Conservation (phyloP, 2,329 filamentous ascomycete genomes). For the Thielaviopsis ethacetica region DNA sequence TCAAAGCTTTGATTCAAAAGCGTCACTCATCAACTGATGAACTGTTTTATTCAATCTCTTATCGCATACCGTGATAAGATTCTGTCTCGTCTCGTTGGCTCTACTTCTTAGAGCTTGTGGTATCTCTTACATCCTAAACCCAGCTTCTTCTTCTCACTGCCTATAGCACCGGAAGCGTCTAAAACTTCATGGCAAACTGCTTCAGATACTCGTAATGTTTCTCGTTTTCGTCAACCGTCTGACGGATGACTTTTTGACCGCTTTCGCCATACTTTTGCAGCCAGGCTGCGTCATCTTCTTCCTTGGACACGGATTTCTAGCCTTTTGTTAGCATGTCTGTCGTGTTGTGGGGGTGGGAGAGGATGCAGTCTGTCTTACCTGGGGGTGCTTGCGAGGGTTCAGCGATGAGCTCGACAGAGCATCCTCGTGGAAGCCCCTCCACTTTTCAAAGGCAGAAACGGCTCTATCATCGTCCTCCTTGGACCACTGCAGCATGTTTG, state of each 20-base stretch:
- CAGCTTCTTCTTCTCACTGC: not conserved
- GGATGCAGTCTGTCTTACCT: constrained; percentile 27
- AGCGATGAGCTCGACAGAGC: constrained; percentile 69
- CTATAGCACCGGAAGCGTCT: constrained; percentile 10
- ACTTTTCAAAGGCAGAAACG: constrained; percentile 74
- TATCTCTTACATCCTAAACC: not conserved
- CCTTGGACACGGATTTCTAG: constrained; percentile 45
- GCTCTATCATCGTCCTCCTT: constrained; percentile 59
- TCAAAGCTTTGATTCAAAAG: not conserved
- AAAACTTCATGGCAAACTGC: constrained; percentile 53
- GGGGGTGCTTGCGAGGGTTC: constrained; percentile 48
- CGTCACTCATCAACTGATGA: not conserved
- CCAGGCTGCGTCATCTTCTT: constrained; percentile 58
- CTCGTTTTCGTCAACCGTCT: constrained; percentile 55
- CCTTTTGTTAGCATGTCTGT: constrained; percentile 7
- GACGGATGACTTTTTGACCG: constrained; percentile 51
- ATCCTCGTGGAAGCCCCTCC: constrained; percentile 94
- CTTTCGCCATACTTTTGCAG: constrained; percentile 56
- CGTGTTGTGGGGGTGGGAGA: not conserved
- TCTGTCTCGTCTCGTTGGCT: not conserved
- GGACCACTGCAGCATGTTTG: constrained; percentile 73
- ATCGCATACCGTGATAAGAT: not conserved
- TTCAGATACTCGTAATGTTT: constrained; percentile 69
- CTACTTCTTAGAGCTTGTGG: not conserved
- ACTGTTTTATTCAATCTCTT: not conserved